A percentile compares a stretch with the other conserved stretches of the same genome.
Conservation (phyloP, 1,139 yeast species). For the Yamadazyma dendronema region DNA sequence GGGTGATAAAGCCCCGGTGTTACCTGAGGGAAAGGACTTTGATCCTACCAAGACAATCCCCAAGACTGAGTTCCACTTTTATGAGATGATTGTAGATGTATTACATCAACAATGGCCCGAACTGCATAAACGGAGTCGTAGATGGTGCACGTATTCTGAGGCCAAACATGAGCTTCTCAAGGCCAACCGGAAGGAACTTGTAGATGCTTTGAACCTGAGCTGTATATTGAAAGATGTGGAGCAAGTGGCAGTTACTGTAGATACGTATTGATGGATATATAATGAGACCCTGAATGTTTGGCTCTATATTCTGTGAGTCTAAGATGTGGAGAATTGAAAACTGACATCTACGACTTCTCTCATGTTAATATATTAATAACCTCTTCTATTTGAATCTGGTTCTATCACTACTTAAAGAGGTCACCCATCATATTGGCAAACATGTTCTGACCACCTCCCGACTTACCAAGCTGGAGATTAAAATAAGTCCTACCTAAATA, state of each 20-base stretch:
- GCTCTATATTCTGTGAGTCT: not conserved
- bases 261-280: slow-evolving; percentile 4
- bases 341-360: not conserved
- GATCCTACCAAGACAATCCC: slow-evolving; percentile 48
- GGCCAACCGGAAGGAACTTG: slow-evolving; percentile 67
- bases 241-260: slow-evolving; percentile 3
- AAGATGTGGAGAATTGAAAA: too few species aligned
- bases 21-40: slow-evolving; percentile 41
- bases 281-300: too few species aligned
- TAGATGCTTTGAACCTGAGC: slow-evolving; percentile 61
- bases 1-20: slow-evolving; percentile 57
- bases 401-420: slow-evolving; percentile 47
- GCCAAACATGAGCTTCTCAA: slow-evolving; percentile 63
- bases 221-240: slow-evolving; percentile 41
- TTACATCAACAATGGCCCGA: slow-evolving; percentile 79
- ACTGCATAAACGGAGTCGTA: slow-evolving; percentile 50
- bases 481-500: slow-evolving; percentile 47
- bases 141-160: slow-evolving; percentile 75
- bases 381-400: too few species aligned
- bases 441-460: slow-evolving; percentile 61
- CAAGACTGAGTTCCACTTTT: slow-evolving; percentile 80
- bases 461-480: slow-evolving; percentile 46
- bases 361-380: too few species aligned
- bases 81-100: slow-evolving; percentile 62
- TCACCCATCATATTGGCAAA: slow-evolving; percentile 88